Conservation (phyloP, 305 asterid species). For the Striga hermonthica region DNA sequence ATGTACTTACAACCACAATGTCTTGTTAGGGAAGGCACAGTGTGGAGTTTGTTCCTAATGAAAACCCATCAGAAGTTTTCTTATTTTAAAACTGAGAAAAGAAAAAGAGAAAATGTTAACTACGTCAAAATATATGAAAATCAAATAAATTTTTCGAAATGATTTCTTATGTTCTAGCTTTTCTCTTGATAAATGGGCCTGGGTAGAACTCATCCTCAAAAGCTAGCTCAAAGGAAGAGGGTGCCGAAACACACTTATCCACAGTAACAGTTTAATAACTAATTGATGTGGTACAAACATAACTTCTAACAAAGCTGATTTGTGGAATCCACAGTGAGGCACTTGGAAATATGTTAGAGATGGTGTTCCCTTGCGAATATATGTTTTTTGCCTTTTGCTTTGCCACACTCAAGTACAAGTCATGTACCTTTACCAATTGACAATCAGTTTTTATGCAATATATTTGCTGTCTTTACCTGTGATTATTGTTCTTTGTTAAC, state of each 20-base stretch:
- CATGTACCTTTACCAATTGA: no score
- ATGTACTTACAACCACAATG: background rate
- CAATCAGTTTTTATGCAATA: background rate
- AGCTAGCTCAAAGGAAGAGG: no score
- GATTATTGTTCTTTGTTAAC: constrained; percentile 17
- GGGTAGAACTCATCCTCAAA: no score
- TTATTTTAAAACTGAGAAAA: no score
- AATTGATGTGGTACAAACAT: no score
- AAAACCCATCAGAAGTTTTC: background rate
- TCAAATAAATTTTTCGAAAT: background rate
- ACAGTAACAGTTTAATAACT: no score
- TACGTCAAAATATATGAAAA: no score
- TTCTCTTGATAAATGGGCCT: no score
- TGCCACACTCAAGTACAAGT: background rate
- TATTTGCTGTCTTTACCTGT: constrained; percentile 13
- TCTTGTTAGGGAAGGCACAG: background rate
- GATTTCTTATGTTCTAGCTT: background rate
- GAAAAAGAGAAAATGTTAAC: background rate
- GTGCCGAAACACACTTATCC: no score
- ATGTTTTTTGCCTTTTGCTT: no score
- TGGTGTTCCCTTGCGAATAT: background rate
- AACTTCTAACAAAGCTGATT: no score
- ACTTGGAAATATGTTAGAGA: background rate
- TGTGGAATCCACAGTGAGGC: no score
- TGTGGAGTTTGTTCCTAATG: background rate